Conservation (phyloP, 306 rosid genomes). For the Fragaria nilgerrensis region DNA sequence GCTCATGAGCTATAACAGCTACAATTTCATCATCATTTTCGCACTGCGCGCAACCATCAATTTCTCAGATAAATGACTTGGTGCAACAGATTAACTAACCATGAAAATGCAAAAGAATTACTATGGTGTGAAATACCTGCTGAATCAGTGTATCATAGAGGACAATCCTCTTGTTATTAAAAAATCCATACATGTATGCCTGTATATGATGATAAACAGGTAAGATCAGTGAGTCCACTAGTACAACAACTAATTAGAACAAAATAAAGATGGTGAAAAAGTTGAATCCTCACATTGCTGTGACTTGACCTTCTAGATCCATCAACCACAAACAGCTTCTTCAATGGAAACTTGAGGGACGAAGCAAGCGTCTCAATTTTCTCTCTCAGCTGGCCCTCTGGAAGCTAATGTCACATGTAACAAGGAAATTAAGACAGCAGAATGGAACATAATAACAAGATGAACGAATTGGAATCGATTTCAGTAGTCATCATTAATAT, state of each 20-base stretch:
- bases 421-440: conserved; percentile 23
- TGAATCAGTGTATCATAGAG: conserved; percentile 95
- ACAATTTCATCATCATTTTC: conserved; percentile 87
- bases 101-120: neutral
- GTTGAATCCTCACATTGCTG: conserved; percentile 75
- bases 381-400: conserved; percentile 81
- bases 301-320: conserved; percentile 97
- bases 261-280: conserved; percentile 3
- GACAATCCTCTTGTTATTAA: conserved; percentile 90
- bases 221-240: conserved; percentile 20
- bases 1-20: conserved; percentile 94
- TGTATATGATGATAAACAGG: conserved; percentile 38
- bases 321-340: conserved; percentile 88
- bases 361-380: conserved; percentile 91
- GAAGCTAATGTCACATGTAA: conserved; percentile 60
- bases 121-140: conserved; percentile 46
- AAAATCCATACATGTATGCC: conserved; percentile 99
- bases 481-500: neutral
- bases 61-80: neutral
- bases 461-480: neutral
- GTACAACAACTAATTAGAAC: neutral
- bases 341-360: conserved; percentile 86
- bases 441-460: conserved; percentile 12
- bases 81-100: neutral
- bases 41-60: conserved; percentile 46